Conservation (phyloP, 2,329 filamentous ascomycete genomes). For the Diaporthe caulivora region DNA sequence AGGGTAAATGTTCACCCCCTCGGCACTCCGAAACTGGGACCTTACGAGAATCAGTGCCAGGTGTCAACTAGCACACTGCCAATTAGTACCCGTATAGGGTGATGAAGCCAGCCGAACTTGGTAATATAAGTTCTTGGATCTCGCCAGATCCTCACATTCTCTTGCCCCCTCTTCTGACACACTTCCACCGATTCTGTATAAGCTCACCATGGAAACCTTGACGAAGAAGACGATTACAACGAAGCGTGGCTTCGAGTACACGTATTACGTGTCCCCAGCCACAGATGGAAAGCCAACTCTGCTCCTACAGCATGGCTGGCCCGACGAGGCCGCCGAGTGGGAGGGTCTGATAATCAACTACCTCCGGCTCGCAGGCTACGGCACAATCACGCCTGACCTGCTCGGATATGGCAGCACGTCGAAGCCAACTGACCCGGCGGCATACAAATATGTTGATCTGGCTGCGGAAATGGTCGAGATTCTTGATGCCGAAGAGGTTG, state of each 20-base stretch:
- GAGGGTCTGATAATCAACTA: constrained; percentile 54
- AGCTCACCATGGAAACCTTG: constrained; percentile 43
- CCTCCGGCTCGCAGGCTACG: constrained; percentile 49
- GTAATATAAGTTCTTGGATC: too few relatives aligned
- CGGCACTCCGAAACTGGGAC: too few relatives aligned
- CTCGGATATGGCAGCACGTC: constrained; percentile 48
- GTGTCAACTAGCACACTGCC: too few relatives aligned
- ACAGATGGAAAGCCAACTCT: constrained; percentile 48
- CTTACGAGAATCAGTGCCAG: too few relatives aligned
- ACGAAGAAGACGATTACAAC: constrained; percentile 47
- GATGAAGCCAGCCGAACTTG: too few relatives aligned
- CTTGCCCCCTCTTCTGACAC: too few relatives aligned
- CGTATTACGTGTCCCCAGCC: constrained; percentile 52
- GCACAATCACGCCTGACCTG: constrained; percentile 54
- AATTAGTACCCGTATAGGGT: too few relatives aligned
- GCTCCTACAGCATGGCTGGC: constrained; percentile 63
- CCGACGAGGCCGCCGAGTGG: constrained; percentile 60
- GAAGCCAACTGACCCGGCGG: constrained; percentile 36
- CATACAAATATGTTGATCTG: constrained; percentile 44
- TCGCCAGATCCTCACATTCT: too few relatives aligned
- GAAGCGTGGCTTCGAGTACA: constrained; percentile 52
- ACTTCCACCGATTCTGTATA: too few relatives aligned
- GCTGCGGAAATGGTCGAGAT: constrained; percentile 55
- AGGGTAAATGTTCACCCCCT: too few relatives aligned
- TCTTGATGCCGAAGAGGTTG: constrained; percentile 52